Evolutionary conservation across 768 basidiomycete genomes (phyloP), one percentile per base, ranked within the genome.

Genomic region (Wakefieldia striispora): DNA sequence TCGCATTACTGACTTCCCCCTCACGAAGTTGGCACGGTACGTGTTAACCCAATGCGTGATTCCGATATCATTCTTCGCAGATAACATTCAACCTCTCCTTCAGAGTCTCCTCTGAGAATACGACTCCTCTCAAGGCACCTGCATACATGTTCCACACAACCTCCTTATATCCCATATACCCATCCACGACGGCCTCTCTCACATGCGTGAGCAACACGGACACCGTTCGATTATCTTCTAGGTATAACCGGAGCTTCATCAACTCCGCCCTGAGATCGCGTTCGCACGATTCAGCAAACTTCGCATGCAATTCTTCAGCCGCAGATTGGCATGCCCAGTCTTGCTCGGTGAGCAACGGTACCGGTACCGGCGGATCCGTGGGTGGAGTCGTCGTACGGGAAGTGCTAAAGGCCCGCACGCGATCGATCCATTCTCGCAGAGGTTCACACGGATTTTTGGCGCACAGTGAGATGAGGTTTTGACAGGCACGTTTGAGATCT

Each of bases 401-500:
- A 13, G 51, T 37, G 40, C 56, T 67, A 46, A 68, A 70, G 1
- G 68, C 58, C 6, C 68, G 68, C 38, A 81, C 76, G 37, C 75
- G 74, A 23, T 81, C 78, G 1, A 83, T 70, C 83, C 91, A 95
- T 17, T 72, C 61, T 27, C 74, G 80, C 16, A 94, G 66, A 0
- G 86, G 79, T 4, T 72, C 71, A 36, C 82, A 82, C 21, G 89
- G 75, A 0, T 74, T 66, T 34, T 74, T 70, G 8, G 83, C 75
- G 53, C 84, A 84, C 13, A 78, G 68, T 3, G 75, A 68, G 49
- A 98, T 95, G 33, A 92, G 78, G 35, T 83, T 81, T 71, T 95
- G 92, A 70, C 95, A 98, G 0, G 84, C 86, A 16, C 75, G 74
- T 61, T 92, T 90, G 24, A 97, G 80, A 26, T 87, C 88, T 41